phyloP scores from a whole-genome alignment of 441 rosid species.

The Gossypium davidsonii region DNA sequence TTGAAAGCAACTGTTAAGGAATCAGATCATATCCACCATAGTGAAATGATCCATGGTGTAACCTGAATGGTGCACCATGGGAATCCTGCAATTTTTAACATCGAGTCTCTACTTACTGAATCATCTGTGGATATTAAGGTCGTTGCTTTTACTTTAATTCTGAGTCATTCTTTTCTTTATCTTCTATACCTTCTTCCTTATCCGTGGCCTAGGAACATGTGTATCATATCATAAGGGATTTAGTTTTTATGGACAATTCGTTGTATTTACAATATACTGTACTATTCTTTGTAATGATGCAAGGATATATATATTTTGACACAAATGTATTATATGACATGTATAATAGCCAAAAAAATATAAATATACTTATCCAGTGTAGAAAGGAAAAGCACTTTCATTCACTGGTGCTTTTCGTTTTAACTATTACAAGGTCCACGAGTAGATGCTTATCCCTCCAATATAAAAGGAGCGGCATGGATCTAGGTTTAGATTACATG shows the following conservation, averaged over 20 bases:
- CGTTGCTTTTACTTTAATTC: conserved; percentile 15
- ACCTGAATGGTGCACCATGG: background rate
- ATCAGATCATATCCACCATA: background rate
- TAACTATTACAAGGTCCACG: conserved; percentile 37
- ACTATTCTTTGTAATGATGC: background rate
- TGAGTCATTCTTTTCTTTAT: conserved; percentile 15
- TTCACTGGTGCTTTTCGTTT: background rate
- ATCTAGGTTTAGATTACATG: conserved; percentile 71
- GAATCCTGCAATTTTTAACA: conserved; percentile 9
- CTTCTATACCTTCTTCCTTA: conserved; percentile 4
- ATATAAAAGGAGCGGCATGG: conserved; percentile 65
- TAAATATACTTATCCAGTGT: background rate
- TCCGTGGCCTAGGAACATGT: conserved; percentile 23
- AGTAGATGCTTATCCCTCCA: conserved; percentile 41
- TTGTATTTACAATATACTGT: conserved; percentile 17
- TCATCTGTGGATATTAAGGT: conserved; percentile 15
- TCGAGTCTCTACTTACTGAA: conserved; percentile 1
- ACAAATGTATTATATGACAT: background rate
- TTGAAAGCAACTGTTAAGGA: conserved; percentile 11
- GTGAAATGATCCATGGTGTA: conserved; percentile 9
- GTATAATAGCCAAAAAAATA: background rate
- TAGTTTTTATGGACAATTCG: conserved; percentile 28
- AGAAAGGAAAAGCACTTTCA: background rate
- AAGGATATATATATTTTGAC: background rate
- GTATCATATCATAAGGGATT: conserved; percentile 41